Percentiles rank a stretch among this genome's conserved stretches.
Evolutionary conservation across 129 eudicot species (phyloP).

Genomic region (Dittrichia graveolens): DNA sequence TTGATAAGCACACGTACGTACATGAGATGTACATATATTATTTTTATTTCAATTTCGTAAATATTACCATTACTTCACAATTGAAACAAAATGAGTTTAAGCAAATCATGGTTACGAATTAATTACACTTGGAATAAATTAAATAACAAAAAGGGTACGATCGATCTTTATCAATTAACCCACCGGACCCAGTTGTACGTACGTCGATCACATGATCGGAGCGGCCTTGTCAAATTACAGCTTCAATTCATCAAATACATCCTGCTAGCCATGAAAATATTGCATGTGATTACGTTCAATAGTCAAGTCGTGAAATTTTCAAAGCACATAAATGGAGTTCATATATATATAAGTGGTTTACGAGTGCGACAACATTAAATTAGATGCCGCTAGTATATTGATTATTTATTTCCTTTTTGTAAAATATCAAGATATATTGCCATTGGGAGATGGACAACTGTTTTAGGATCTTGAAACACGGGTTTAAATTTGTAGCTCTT

Average conservation of each 20-base stretch:
- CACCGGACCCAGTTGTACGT: slow-evolving; percentile 14
- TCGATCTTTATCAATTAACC: slow-evolving; percentile 29
- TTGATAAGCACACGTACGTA: background rate
- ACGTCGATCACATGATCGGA: slow-evolving; percentile 31
- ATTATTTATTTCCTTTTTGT: no score
- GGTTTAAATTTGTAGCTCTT: no score
- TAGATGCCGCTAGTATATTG: no score
- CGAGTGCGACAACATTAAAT: no score
- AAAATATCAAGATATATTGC: no score
- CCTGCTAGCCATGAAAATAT: slow-evolving; percentile 24
- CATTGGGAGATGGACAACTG: no score
- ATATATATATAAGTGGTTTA: no score
- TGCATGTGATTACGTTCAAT: background rate
- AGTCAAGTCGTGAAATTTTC: background rate
- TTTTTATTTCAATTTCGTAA: background rate
- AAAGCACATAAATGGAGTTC: background rate
- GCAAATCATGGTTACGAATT: slow-evolving; percentile 29
- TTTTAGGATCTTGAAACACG: no score
- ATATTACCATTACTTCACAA: slow-evolving; percentile 1
- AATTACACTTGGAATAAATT: slow-evolving; percentile 33
- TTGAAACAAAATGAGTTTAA: slow-evolving; percentile 22
- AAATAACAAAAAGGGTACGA: slow-evolving; percentile 8
- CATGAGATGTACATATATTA: background rate
- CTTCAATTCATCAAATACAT: background rate
- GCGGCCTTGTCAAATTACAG: slow-evolving; percentile 11